These are phyloP conservation scores for Hericium erinaceus DNA, from an alignment of 768 basidiomycete species.

Conservation along the genomic window DNA sequence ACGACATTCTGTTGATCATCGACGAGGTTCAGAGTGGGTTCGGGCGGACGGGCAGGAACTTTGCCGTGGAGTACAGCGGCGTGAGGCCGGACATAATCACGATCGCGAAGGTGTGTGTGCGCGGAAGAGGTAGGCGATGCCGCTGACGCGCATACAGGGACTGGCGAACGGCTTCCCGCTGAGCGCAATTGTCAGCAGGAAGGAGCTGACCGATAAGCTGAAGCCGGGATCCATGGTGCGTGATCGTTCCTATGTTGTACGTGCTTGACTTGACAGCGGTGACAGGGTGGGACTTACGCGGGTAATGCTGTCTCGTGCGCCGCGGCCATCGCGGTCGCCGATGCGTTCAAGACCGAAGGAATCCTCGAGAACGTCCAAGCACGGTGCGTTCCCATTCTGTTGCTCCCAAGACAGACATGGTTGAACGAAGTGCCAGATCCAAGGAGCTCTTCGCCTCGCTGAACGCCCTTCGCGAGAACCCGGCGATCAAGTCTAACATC, in stretches of 20 bases:
- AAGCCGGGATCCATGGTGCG: constrained; percentile 72
- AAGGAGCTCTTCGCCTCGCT: constrained; percentile 61
- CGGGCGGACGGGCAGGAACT: constrained; percentile 77
- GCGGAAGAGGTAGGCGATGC: neutral
- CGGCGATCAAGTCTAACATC: constrained; percentile 46
- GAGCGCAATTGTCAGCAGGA: constrained; percentile 74
- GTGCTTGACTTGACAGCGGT: neutral
- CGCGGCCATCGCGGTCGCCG: constrained; percentile 75
- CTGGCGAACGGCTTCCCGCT: constrained; percentile 92
- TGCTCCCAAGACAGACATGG: neutral
- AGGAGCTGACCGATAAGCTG: constrained; percentile 72
- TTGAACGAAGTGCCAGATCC: constrained; percentile 35
- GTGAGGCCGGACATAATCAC: constrained; percentile 84
- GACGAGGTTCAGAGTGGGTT: constrained; percentile 91
- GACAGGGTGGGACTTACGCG: constrained; percentile 79
- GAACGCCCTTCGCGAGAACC: constrained; percentile 43
- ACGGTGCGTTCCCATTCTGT: constrained; percentile 32
- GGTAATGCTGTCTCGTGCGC: constrained; percentile 92
- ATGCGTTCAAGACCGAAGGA: constrained; percentile 72
- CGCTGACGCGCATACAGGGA: constrained; percentile 33
- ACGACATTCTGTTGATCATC: constrained; percentile 76
- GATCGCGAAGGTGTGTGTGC: constrained; percentile 64
- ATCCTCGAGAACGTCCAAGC: constrained; percentile 71
- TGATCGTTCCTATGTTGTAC: neutral
- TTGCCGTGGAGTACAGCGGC: constrained; percentile 74